phyloP scores from a whole-genome alignment of 805 yeast genomes.

The Helenozyma baotianmanensis region DNA sequence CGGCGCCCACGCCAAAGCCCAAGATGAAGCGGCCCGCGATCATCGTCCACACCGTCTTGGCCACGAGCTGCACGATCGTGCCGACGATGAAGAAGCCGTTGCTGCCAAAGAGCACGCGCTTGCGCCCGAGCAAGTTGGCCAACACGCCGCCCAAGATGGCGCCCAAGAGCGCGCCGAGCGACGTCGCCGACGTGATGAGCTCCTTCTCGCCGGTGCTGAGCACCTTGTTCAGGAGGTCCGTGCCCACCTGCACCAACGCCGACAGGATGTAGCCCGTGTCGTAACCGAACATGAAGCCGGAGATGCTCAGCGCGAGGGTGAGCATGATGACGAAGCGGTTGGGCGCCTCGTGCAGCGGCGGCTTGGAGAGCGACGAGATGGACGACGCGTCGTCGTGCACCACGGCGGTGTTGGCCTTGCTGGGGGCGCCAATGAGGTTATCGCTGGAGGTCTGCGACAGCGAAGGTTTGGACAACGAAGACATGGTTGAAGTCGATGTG shows the following conservation, averaged over 20 bases:
- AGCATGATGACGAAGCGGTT: constrained; percentile 60
- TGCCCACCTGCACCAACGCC: constrained; percentile 81
- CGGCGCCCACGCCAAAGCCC: constrained; percentile 97
- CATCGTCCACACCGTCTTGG: constrained; percentile 86
- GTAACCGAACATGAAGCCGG: constrained; percentile 96
- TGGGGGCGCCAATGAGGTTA: constrained; percentile 1
- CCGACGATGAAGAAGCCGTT: constrained; percentile 81
- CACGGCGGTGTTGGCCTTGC: constrained; percentile 4
- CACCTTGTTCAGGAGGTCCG: constrained; percentile 50
- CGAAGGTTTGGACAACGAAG: too few relatives aligned
- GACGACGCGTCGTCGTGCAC: constrained; percentile 4
- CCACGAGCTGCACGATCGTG: constrained; percentile 76
- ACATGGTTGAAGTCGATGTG: too few relatives aligned
- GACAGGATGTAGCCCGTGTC: constrained; percentile 97
- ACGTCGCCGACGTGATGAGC: constrained; percentile 89
- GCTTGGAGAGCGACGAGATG: constrained; percentile 5
- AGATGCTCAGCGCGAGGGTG: constrained; percentile 77
- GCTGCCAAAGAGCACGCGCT: constrained; percentile 76
- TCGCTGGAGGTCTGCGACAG: constrained; percentile 6
- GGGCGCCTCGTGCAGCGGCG: constrained; percentile 10
- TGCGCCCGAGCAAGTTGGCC: constrained; percentile 84
- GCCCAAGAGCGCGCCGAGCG: constrained; percentile 85
- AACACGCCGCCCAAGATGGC: constrained; percentile 72
- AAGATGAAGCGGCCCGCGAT: constrained; percentile 84
- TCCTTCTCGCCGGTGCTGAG: constrained; percentile 80